phyloP scores from a whole-genome alignment of 805 yeast genomes.

The Schwanniomyces occidentalis region DNA sequence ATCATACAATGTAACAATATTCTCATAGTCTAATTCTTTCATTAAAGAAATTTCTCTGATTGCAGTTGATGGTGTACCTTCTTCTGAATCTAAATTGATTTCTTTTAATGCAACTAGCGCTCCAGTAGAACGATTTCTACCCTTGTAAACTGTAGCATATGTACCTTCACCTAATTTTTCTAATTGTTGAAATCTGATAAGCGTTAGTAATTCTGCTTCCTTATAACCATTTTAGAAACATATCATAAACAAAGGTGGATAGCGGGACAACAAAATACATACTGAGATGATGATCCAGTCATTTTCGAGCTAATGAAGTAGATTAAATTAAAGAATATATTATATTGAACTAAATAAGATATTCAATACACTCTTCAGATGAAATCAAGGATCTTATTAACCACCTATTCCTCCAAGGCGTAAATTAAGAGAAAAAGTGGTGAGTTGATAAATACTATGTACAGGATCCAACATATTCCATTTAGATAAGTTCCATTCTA shows the following conservation, averaged over 20 bases:
- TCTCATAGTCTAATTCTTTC: slow-evolving; percentile 92
- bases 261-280: slow-evolving; percentile 23
- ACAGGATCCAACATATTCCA: too few species aligned
- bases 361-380: too few species aligned
- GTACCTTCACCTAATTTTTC: slow-evolving; percentile 95
- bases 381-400: too few species aligned
- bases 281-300: slow-evolving; percentile 49
- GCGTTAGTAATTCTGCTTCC: slow-evolving; percentile 1
- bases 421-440: too few species aligned
- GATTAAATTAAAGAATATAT: too few species aligned
- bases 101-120: slow-evolving; percentile 93
- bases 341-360: too few species aligned
- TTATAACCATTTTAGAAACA: too few species aligned
- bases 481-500: too few species aligned
- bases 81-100: slow-evolving; percentile 91
- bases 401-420: too few species aligned
- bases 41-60: slow-evolving; percentile 92
- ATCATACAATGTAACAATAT: slow-evolving; percentile 88
- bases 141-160: slow-evolving; percentile 98
- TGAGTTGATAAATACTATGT: too few species aligned
- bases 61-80: slow-evolving; percentile 98
- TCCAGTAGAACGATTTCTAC: slow-evolving; percentile 80
- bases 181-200: slow-evolving; percentile 47
- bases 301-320: too few species aligned
- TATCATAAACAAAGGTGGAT: too few species aligned